Percentiles rank a stretch among this genome's conserved stretches.
These are phyloP conservation scores for Oryza glaberrima DNA, from an alignment of 176 grass and related monocot genomes.

Conservation along the genomic window DNA sequence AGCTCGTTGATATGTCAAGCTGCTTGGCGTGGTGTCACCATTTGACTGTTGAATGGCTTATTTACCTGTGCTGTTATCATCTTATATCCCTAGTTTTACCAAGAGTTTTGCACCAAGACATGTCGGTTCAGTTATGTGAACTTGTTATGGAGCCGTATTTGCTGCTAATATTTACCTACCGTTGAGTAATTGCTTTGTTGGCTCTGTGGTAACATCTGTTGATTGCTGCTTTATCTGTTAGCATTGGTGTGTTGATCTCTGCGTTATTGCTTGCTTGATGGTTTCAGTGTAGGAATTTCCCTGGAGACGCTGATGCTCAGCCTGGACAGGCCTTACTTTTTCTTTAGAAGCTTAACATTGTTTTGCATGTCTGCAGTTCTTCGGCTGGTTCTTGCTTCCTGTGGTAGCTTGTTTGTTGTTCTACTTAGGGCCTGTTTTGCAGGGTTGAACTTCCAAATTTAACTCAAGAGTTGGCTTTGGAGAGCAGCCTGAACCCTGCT, in stretches of 20 bases:
- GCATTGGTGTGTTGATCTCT: neutral
- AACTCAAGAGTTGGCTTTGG: too few species aligned
- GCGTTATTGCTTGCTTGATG: too few species aligned
- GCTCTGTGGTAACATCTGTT: neutral
- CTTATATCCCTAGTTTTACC: slow-evolving; percentile 35
- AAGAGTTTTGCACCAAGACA: slow-evolving; percentile 33
- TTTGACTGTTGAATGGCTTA: slow-evolving; percentile 33
- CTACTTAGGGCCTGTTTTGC: too few species aligned
- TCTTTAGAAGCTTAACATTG: too few species aligned
- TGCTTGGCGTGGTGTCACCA: neutral
- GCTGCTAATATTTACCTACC: slow-evolving; percentile 29
- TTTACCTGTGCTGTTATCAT: slow-evolving; percentile 33
- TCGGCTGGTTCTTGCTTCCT: too few species aligned
- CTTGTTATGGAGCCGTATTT: slow-evolving; percentile 43
- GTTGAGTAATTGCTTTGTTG: neutral
- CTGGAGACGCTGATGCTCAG: too few species aligned
- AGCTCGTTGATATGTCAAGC: neutral
- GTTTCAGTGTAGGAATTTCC: too few species aligned
- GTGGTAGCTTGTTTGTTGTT: too few species aligned
- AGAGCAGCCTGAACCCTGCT: too few species aligned
- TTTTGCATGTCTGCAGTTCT: too few species aligned
- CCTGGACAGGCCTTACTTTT: too few species aligned
- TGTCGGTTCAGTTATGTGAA: slow-evolving; percentile 30
- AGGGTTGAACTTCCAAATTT: too few species aligned
- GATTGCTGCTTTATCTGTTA: neutral